Base-by-base conservation (phyloP, 2,329 filamentous ascomycete species). In the Grosmannia clavigera region DNA sequence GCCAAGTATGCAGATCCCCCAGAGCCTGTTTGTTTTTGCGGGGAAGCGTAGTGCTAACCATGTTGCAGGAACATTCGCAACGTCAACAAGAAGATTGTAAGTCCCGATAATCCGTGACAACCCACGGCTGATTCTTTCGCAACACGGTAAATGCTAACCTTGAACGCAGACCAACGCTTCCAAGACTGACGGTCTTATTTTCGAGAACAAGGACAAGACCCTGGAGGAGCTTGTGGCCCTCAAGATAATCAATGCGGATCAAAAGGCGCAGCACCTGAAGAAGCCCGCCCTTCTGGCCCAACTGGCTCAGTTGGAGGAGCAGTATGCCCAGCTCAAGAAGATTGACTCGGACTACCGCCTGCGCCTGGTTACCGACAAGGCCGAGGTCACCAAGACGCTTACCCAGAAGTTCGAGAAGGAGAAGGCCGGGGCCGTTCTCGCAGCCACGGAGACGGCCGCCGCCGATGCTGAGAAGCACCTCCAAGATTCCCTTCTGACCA, bases 81-180 rank as follows among this genome's bases (percentile, higher is more conserved):
- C 73, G 77, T 94, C 69, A 88, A 85, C 78, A 97, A 96, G 82
- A 96, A 96, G 77, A 85, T 97, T 68, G 90, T 95, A 75, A 76
- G 88, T 78, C 60, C 5, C 14, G 7, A 31, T 6, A 38, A 38
- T 11, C 35, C 7, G 4, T 10, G 12, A 9, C n/a, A n/a, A 38
- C 10, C 35, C 14, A 40, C 19, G 22, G 43, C 43, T 19, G 43
- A n/a, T 46, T n/a, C n/a, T 1, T 35, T n/a, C 38, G 33, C 33
- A 35, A 35, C 6, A 16, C 1, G 10, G n/a, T 9, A 29, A 31
- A 29, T 35, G 50, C 50, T 52, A 52, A 52, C 50, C 19, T 11
- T 16, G 11, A 19, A 7, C 63, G 43, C 19, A 90, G 86, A 78
- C 81, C 70, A 85, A 86, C 71, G 85, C 85, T 65, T 81, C 83